Evolutionary conservation across 2,329 filamentous ascomycete species (phyloP), one percentile per base, ranked within the genome.

Genomic region (Fusarium devonianum): DNA sequence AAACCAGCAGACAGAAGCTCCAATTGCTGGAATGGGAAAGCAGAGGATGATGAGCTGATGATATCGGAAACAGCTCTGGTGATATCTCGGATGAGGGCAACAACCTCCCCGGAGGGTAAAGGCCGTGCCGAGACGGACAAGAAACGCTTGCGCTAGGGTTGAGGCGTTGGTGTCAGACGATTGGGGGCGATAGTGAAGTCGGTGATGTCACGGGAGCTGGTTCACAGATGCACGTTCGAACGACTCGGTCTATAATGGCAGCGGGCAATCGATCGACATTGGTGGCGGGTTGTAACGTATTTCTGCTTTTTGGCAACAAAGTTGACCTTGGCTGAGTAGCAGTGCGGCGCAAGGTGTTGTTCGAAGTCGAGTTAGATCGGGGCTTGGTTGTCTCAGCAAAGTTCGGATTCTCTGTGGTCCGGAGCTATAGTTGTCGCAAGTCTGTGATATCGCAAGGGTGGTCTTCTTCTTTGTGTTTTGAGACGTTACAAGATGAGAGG

Each of bases 201-300:
- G 50, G 35, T 40, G 47, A 65, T 70, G 68, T 70, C 64, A 62
- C 63, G 67, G 57, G 49, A 49, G 37, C 68, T 71, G 68, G 70
- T 75, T 73, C 66, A 45, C 55, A 53, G 42, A 52, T 59, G 55
- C 49, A 56, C 47, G 60, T 47, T 60, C 50, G 57, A 47, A 40
- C 35, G 40, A 38, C 53, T 46, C 48, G 55, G 46, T 54, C 60
- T 63, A 63, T 49, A 38, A 59, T 43, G 35, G 37, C 36, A 41
- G 51, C 39, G 25, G 73, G 79, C 80, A 83, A 82, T 71, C 76
- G 78, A 74, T 73, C 78, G 75, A 71, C 74, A 78, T 77, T 64
- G 64, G 44, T 7, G 28, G 13, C 10, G 34, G n/a, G 37, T 25
- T 18, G 56, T 57, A 70, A 62, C 55, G 39, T 43, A 32, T 35